Evolutionary conservation across 192 early-diverging fungal genomes (phyloP).

Genomic region (Martensiomyces pterosporus): DNA sequence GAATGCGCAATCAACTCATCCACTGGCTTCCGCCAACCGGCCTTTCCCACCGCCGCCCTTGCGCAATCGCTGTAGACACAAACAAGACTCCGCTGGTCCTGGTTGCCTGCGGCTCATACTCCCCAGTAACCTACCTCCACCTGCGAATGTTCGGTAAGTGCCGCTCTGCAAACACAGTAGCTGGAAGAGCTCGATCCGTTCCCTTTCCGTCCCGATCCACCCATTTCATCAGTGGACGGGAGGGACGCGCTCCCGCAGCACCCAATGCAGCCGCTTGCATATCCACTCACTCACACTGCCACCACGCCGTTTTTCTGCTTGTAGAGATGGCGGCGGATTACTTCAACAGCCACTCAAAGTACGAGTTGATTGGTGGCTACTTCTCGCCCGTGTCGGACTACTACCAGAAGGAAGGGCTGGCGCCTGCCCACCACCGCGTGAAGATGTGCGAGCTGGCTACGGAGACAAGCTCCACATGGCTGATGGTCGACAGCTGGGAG

Average conservation of each 20-base stretch:
- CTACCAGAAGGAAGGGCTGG: slow-evolving; percentile 91
- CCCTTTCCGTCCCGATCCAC: too few species aligned
- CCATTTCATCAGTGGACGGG: too few species aligned
- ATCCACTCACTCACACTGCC: too few species aligned
- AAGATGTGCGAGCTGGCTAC: slow-evolving; percentile 89
- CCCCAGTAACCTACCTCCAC: slow-evolving; percentile 95
- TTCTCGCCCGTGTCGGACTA: slow-evolving; percentile 95
- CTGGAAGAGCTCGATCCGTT: too few species aligned
- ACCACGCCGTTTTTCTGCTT: too few species aligned
- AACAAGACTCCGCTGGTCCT: slow-evolving; percentile 74
- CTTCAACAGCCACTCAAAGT: slow-evolving; percentile 59
- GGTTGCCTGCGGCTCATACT: slow-evolving; percentile 95
- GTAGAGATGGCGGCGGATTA: slow-evolving; percentile 92
- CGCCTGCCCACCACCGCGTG: slow-evolving; percentile 80
- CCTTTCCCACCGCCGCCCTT: too few species aligned
- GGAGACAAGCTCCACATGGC: slow-evolving; percentile 77
- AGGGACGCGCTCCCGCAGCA: too few species aligned
- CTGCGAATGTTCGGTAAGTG: slow-evolving; percentile 96
- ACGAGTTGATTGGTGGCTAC: slow-evolving; percentile 92
- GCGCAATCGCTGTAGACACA: slow-evolving; percentile 36
- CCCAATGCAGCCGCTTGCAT: neutral
- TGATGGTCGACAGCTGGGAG: slow-evolving; percentile 98
- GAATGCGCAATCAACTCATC: too few species aligned
- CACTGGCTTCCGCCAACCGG: too few species aligned
- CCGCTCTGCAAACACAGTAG: too few species aligned